Evolutionary conservation across 2,329 filamentous ascomycete genomes (phyloP), one percentile per base, ranked within the genome.

Genomic region (Penicillium sp.): DNA sequence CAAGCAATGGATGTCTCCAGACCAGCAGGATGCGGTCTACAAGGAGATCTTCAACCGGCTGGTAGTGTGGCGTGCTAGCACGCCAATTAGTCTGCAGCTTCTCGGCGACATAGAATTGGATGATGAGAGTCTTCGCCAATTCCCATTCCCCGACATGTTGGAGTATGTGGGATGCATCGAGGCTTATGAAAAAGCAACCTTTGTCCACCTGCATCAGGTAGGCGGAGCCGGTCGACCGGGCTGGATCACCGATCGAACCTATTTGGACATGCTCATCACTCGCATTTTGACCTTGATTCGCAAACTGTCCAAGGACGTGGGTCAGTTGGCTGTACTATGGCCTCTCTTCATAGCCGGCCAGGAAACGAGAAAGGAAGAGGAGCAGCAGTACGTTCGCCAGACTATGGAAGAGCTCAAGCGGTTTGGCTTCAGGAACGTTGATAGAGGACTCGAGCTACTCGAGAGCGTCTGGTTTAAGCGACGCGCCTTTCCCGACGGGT

Each of bases 151-250:
- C 0, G 60, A 64, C n/a, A 49, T 67, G 7, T 37, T 68, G 1
- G 65, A 68, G 36, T 66, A 67, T 46, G 62, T 57, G 4, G 65
- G 64, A 13, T 68, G 65, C 40, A 60, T 68, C 32, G 64, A 68
- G 42, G 63, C 65, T 1, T 67, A 68, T 42, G 65, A 68, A 34
- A 67, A 68, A 42, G 66, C 66, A 6, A 68, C 65, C 2, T 61
- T 64, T 18, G 55, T 68, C 2, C 65, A 62, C 44, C 51, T 68
- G 5, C 61, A 68, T 41, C 62, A 66, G 47, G 52, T 68, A 7
- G 58, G 52, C n/a, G 61, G 55, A 6, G 63, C 60, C 11, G 62
- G 55, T 6, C 62, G 64, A 35, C 59, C 59, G 2, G 56, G 57
- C 18, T 55, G 57, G 46, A 60, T 60, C 13, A 47, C 58, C 1